Percentiles rank a stretch among this genome's conserved stretches.
Conservation (phyloP, 192 early-diverging fungal species). For the Pilaira anomala region DNA sequence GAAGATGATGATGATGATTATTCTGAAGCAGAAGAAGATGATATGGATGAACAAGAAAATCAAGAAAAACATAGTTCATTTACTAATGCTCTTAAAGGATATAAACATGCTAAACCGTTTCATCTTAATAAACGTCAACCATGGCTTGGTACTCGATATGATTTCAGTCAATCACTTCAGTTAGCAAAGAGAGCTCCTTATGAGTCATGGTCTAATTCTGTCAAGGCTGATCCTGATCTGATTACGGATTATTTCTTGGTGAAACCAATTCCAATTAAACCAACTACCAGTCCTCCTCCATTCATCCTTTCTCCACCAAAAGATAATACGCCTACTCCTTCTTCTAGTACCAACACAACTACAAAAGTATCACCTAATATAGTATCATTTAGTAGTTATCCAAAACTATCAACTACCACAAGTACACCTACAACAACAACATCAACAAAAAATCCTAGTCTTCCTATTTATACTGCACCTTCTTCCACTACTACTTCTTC, state of each 20-base stretch:
- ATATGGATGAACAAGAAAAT: not conserved
- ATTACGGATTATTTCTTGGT: not conserved
- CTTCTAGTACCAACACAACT: too few relatives aligned
- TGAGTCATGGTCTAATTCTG: not conserved
- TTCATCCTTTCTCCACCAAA: too few relatives aligned
- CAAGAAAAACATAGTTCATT: slow-evolving; percentile 12
- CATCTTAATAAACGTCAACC: slow-evolving; percentile 2
- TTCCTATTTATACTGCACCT: too few relatives aligned
- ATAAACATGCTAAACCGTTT: slow-evolving; percentile 3
- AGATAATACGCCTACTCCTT: too few relatives aligned
- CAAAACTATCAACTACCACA: too few relatives aligned
- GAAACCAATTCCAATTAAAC: not conserved
- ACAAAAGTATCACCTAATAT: too few relatives aligned
- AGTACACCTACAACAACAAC: too few relatives aligned
- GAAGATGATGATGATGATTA: slow-evolving; percentile 1
- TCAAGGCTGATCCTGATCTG: not conserved
- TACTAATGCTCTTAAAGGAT: slow-evolving; percentile 8
- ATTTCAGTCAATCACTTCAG: slow-evolving; percentile 12
- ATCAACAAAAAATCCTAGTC: too few relatives aligned
- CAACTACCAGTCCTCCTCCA: not conserved
- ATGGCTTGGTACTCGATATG: slow-evolving; percentile 15
- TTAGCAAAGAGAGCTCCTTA: slow-evolving; percentile 10
- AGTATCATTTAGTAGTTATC: too few relatives aligned
- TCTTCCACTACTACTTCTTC: not conserved
- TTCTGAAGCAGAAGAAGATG: slow-evolving; percentile 7